Base-by-base conservation (phyloP, 352 stramenopile species). In the Pythium apleroticum region DNA sequence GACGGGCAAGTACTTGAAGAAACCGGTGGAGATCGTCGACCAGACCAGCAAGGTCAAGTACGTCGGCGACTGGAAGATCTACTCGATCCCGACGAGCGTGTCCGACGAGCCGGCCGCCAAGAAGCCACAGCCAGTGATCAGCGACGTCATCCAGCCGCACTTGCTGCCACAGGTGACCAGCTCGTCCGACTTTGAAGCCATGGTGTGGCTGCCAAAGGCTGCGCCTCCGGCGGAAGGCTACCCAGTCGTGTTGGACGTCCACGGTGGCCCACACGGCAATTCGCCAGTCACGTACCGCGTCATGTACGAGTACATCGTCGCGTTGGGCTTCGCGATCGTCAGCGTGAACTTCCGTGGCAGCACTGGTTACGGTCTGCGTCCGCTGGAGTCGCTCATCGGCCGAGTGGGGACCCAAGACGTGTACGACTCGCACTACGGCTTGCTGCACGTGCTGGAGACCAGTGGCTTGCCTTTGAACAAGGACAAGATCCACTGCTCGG, bases 341-440 rank as follows among this genome's bases (percentile, higher is more conserved):
- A 87, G 77, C 2, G 92, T 98, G 17, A 99, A 99, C 78, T 99
- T 98, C 74, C 83, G 96, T 49, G 97, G 97, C n/a, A 98, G 89
- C 19, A 97, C 83, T 20, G 97, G 96, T 24, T 99, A 97, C 71
- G 96, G 97, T 7, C 79, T 93, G 35, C 70, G 79, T n/a, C 61
- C 89, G 39, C 66, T 98, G 15, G 84, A 98, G 62, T 97, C 87
- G 33, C 76, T 98, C 24, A 71, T 97, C 11, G 93, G 93, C 8
- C 89, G 85, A 22, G 90, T 97, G 15, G 96, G 97, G 7, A 90
- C 77, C 10, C 81, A 97, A 39, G 97, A 99, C 77, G 91, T 99
- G 39, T 83, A 89, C 55, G 97, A 99, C 74, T 94, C 93, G 49
- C 84, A 98, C 57, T 81, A 85, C 43, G 91, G 84, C 17, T 75